phyloP scores from a whole-genome alignment of 176 grass and related monocot genomes.

The Tillandsia fasciculata region DNA sequence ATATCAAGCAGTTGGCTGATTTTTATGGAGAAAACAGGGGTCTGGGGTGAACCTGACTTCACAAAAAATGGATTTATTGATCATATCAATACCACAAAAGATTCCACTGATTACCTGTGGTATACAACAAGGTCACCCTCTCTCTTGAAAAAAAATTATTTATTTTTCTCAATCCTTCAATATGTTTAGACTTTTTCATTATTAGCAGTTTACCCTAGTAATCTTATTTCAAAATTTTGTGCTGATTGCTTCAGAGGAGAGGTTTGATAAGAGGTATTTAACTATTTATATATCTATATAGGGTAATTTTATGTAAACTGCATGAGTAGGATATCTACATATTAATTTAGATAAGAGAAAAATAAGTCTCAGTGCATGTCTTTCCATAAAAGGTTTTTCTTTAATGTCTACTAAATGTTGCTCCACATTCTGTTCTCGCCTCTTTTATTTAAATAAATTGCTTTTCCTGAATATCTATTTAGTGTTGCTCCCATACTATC shows the following conservation, averaged over 20 bases:
- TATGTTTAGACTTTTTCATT: not conserved
- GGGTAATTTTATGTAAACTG: too few relatives aligned
- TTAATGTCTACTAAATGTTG: not conserved
- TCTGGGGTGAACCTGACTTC: slow-evolving; percentile 69
- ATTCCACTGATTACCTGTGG: slow-evolving; percentile 97
- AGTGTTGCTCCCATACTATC: not conserved
- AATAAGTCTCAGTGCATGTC: not conserved
- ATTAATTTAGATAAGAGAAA: not conserved
- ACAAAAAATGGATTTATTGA: slow-evolving; percentile 54
- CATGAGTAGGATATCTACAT: too few relatives aligned
- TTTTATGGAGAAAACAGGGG: slow-evolving; percentile 59
- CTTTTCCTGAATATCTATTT: not conserved
- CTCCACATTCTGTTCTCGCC: not conserved
- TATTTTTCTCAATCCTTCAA: slow-evolving; percentile 14
- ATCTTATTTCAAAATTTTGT: not conserved
- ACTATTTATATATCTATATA: too few relatives aligned
- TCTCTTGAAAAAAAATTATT: not conserved
- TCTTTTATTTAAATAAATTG: not conserved
- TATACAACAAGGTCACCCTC: slow-evolving; percentile 70
- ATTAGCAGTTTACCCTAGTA: not conserved
- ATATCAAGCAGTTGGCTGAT: slow-evolving; percentile 52
- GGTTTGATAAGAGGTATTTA: too few relatives aligned
- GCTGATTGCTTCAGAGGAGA: too few relatives aligned
- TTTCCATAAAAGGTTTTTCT: not conserved
- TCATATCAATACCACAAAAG: slow-evolving; percentile 97